Percentiles rank a stretch among this genome's conserved stretches.
These are phyloP conservation scores for Heteromeles arbutifolia DNA, from an alignment of 306 rosid species.

Conservation along the genomic window DNA sequence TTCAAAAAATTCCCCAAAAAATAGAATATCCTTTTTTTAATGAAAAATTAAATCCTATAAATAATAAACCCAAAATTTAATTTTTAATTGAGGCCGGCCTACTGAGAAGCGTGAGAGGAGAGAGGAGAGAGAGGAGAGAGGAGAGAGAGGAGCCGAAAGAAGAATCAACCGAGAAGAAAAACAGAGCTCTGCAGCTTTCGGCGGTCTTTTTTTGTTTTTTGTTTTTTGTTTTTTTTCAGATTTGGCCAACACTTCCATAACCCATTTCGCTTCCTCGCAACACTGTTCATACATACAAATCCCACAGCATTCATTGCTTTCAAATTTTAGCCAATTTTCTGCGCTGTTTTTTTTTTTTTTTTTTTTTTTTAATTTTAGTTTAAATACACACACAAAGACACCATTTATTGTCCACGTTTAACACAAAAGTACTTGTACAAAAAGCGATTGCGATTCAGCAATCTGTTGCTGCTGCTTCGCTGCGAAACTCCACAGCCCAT, in stretches of 20 bases:
- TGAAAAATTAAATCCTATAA: background rate
- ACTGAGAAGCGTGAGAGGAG: constrained; percentile 34
- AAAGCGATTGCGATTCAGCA: constrained; percentile 2
- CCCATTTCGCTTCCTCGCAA: background rate
- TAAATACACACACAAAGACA: background rate
- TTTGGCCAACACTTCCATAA: constrained; percentile 22
- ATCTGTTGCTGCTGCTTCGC: background rate
- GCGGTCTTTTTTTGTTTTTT: constrained; percentile 40
- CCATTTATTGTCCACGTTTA: background rate
- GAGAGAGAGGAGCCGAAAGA: too few species aligned
- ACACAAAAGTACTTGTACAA: background rate
- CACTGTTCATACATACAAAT: background rate
- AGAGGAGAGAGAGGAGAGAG: constrained; percentile 24
- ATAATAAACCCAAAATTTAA: background rate
- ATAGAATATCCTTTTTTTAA: background rate
- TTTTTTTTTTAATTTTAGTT: too few species aligned
- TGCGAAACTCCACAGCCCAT: background rate
- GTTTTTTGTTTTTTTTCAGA: constrained; percentile 15
- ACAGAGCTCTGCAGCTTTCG: constrained; percentile 60
- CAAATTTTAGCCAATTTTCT: background rate
- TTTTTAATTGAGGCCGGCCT: constrained; percentile 25
- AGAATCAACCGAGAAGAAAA: background rate
- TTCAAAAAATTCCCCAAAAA: background rate
- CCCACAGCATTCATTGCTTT: background rate
- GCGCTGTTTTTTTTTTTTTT: too few species aligned